Base-by-base conservation (phyloP, 352 stramenopile species). In the Achlya hypogyna region DNA sequence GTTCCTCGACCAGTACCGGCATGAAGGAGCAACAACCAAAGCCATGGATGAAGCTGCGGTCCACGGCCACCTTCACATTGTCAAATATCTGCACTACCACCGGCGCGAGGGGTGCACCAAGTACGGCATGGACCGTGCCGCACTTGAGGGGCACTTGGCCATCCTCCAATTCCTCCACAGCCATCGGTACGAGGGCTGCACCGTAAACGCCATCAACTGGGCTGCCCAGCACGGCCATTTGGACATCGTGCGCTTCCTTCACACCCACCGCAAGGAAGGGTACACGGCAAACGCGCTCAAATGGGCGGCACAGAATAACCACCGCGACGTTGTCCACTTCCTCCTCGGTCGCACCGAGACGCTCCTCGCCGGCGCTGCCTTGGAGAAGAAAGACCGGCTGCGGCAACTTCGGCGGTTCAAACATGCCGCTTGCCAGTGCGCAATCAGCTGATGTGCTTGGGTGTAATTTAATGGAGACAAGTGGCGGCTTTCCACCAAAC, bases 71-170 rank as follows among this genome's bases (percentile, higher is more conserved):
- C 32, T 69, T n/a, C n/a, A 69, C 8, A 20, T 69, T 22, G 51
- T 69, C 25, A 22, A 53, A 53, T 64, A 52, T 29, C 51, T 69
- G 5, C 49, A 25, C 60, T 59, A 45, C 5, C 31, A 74, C 51
- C 65, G 70, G 8, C 2, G 20, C 25, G 70, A 75, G 34, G 70
- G 70, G 12, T 72, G 70, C 18, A 68, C 70, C 40, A 66, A 51
- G 60, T 75, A 75, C 43, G 70, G 66, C 9, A 72, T 75, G 66
- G 58, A 73, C 51, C 72, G 60, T 28, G 70, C 62, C 0, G 70
- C 70, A 1, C 60, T 71, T 25, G 60, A 67, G 47, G 70, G 70
- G 22, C 67, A 73, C 20, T 22, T 70, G 8, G 29, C 67, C 18
- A 64, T 75, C 12, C 51, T 74, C 4, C 43, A 72, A 43, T 74